Base-by-base conservation (phyloP, 345 rosid genomes). In the Bruguiera sexangula region DNA sequence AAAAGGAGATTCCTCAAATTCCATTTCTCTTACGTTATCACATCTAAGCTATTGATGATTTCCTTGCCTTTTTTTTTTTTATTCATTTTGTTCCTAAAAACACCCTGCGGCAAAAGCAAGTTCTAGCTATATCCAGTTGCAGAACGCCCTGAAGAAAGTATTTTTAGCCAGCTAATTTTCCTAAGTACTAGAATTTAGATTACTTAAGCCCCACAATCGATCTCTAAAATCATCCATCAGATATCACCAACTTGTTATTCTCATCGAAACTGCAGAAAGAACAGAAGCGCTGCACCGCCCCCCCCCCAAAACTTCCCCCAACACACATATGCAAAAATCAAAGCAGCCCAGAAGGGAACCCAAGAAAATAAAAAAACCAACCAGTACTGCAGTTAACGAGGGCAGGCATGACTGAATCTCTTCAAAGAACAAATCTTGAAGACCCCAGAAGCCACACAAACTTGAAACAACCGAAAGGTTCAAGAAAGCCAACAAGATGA, bases 301-400 rank as follows among this genome's bases (percentile, higher is more conserved):
- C 2, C 11, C 11, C 11, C 43, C 43, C 50, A 3, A 13, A 8
- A 8, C 11, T 9, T 9, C 43, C 43, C 43, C 66, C 18, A 54
- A 72, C 36, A 31, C 57, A 36, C 16, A 60, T 1, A 61, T 48
- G 30, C 34, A 18, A 36, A 52, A 6, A 16, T 5, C 30, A 15
- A 20, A 53, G 3, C 21, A 61, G 10, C 54, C 55, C 66, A 62
- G 26, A 68, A 34, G 50, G 15, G 18, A 54, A 64, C 1, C 0
- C 6, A 1, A 34, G 7, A 34, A 34, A 34, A 34, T 0, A 34
- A 7, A 67, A 67, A 48, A 48, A 50, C 84, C 73, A 69, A 84
- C 93, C 90, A 72, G 18, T 43, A 13, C 69, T 54, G 75, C 76
- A 82, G 76, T 88, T 88, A 63, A 88, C 85, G 62, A 88, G 85